These are phyloP conservation scores for Thelephora ganbajun DNA, from an alignment of 768 basidiomycete species.

Conservation along the genomic window DNA sequence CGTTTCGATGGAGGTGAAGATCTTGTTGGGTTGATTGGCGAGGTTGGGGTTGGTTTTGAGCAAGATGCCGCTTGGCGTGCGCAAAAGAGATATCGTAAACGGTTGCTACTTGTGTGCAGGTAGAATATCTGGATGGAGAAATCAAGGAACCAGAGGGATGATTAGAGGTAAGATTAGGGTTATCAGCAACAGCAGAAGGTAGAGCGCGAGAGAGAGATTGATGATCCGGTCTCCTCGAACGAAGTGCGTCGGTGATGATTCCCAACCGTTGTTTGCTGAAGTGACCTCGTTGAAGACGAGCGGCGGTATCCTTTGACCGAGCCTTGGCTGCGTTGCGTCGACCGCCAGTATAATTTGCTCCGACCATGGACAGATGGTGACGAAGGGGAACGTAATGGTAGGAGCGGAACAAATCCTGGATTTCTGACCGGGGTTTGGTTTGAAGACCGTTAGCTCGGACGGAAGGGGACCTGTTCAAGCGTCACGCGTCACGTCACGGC, in stretches of 20 bases:
- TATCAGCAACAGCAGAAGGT: background rate
- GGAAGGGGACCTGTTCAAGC: too few relatives aligned
- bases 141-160: too few relatives aligned
- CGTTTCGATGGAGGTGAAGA: background rate
- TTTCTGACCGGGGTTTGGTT: too few relatives aligned
- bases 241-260: slow-evolving; percentile 24
- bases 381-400: too few relatives aligned
- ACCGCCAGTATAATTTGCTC: slow-evolving; percentile 70
- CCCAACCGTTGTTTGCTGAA: slow-evolving; percentile 50
- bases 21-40: too few relatives aligned
- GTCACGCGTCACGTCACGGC: too few relatives aligned
- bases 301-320: slow-evolving; percentile 39
- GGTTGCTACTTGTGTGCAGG: background rate
- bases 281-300: slow-evolving; percentile 41
- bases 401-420: too few relatives aligned
- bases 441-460: too few relatives aligned
- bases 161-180: background rate
- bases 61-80: slow-evolving; percentile 8
- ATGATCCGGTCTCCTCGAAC: background rate
- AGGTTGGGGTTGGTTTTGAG: too few relatives aligned
- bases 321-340: slow-evolving; percentile 49
- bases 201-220: slow-evolving; percentile 5
- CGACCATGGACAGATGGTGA: slow-evolving; percentile 27
- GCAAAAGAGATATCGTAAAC: slow-evolving; percentile 13
- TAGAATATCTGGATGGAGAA: too few relatives aligned